phyloP scores from a whole-genome alignment of 208 protist genomes.

The Angomonas ambiguus region DNA sequence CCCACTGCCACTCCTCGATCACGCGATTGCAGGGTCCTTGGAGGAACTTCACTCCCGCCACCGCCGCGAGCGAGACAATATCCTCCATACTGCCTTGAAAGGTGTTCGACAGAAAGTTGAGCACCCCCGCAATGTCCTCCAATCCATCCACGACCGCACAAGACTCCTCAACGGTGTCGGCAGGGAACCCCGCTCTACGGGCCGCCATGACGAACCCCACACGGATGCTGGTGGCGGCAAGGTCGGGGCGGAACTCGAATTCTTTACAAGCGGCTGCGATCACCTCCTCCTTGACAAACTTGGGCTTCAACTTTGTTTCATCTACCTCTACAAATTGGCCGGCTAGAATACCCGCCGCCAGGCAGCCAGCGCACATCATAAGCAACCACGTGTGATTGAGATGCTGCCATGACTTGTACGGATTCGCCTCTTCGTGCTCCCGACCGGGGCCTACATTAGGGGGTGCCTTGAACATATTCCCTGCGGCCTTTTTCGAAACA shows the following conservation, averaged over 20 bases:
- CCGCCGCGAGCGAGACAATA: constrained; percentile 50
- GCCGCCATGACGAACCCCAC: constrained; percentile 80
- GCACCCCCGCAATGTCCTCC: constrained; percentile 62
- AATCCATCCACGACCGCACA: constrained; percentile 68
- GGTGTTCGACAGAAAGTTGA: constrained; percentile 52
- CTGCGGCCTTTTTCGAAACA: neutral
- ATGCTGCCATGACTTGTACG: constrained; percentile 87
- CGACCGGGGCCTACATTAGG: constrained; percentile 44
- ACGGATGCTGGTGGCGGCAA: constrained; percentile 70
- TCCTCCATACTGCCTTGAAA: constrained; percentile 63
- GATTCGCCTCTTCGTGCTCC: constrained; percentile 55
- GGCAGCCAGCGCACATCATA: constrained; percentile 75
- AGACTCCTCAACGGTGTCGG: constrained; percentile 67
- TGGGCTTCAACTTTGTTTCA: constrained; percentile 63
- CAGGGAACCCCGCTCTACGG: constrained; percentile 55
- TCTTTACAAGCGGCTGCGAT: constrained; percentile 49
- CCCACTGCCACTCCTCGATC: constrained; percentile 60
- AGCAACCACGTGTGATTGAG: constrained; percentile 81
- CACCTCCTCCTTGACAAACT: constrained; percentile 49
- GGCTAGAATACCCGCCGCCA: constrained; percentile 57
- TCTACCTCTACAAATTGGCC: constrained; percentile 72
- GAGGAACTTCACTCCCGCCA: constrained; percentile 72
- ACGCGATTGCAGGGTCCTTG: constrained; percentile 54
- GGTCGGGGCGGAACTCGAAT: constrained; percentile 79
- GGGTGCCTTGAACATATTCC: neutral